Percentiles rank a stretch among this genome's conserved stretches.
These are phyloP conservation scores for Talaromyces sp. DNA, from an alignment of 2,329 filamentous ascomycete species.

Conservation along the genomic window DNA sequence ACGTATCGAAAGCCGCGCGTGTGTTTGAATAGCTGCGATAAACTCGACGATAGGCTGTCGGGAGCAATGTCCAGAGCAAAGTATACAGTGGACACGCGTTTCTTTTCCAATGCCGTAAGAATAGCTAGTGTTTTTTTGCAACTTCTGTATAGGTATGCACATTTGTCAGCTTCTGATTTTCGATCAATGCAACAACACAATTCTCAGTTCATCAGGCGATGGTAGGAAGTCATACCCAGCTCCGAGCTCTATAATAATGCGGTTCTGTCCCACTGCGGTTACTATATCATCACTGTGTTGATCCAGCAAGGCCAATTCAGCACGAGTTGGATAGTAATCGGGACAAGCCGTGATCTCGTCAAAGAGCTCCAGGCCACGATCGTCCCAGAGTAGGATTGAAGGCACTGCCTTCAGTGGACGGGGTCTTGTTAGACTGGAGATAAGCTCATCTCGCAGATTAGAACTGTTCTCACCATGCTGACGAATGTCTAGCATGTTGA, in stretches of 20 bases:
- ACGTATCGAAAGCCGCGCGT: neutral
- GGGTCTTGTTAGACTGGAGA: neutral
- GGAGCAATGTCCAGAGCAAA: neutral
- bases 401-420: neutral
- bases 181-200: neutral
- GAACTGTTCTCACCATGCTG: neutral
- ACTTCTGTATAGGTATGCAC: neutral
- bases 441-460: neutral
- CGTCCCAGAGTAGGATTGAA: constrained; percentile 5
- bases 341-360: constrained; percentile 1
- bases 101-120: neutral
- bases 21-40: neutral
- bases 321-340: neutral
- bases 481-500: neutral
- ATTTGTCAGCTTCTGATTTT: neutral
- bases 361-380: neutral
- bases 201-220: neutral
- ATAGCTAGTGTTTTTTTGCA: constrained; percentile 1
- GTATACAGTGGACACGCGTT: neutral
- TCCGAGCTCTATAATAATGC: constrained; percentile 1
- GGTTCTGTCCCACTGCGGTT: neutral
- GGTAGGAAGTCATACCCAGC: constrained; percentile 2
- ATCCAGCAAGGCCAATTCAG: neutral
- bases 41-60: neutral
- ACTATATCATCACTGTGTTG: neutral